phyloP scores from a whole-genome alignment of 1,139 yeast genomes.

The Kurtzmaniella quercitrusa region DNA sequence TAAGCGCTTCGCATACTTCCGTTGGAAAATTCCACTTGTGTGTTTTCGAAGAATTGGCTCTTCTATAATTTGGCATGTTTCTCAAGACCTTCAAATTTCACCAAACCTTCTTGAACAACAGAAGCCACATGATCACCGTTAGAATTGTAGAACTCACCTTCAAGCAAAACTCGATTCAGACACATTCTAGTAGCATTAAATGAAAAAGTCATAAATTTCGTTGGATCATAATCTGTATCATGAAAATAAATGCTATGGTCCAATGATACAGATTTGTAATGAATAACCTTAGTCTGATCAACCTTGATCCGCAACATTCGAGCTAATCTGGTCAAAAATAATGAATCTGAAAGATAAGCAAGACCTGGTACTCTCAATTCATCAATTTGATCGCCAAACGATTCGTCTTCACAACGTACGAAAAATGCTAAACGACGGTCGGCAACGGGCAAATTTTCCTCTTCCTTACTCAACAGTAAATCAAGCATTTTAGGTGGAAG shows the following conservation, averaged over 20 bases:
- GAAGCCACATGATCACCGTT: slow-evolving; percentile 59
- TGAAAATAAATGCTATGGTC: slow-evolving; percentile 73
- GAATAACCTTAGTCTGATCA: slow-evolving; percentile 23
- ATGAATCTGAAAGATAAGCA: slow-evolving; percentile 61
- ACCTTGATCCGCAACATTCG: slow-evolving; percentile 24
- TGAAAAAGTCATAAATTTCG: slow-evolving; percentile 52
- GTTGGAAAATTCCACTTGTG: too few relatives aligned
- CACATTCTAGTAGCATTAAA: slow-evolving; percentile 50
- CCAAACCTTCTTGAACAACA: slow-evolving; percentile 65
- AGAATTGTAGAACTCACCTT: slow-evolving; percentile 53
- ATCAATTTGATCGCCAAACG: slow-evolving; percentile 12
- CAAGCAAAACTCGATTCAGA: slow-evolving; percentile 52
- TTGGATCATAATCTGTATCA: slow-evolving; percentile 46
- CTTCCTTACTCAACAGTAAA: slow-evolving; percentile 21
- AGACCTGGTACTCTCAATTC: slow-evolving; percentile 54
- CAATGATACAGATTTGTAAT: slow-evolving; percentile 50
- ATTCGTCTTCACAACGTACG: slow-evolving; percentile 34
- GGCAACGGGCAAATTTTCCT: slow-evolving; percentile 22
- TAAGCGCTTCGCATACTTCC: too few relatives aligned
- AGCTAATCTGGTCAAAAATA: slow-evolving; percentile 44
- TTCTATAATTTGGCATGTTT: slow-evolving; percentile 14
- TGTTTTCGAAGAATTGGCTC: too few relatives aligned
- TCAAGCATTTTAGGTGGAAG: slow-evolving; percentile 40
- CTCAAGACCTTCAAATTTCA: slow-evolving; percentile 18
- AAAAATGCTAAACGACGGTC: slow-evolving; percentile 42